A percentile compares a stretch with the other conserved stretches of the same genome.
phyloP scores from a whole-genome alignment of 2,329 filamentous ascomycete genomes.

The Fusarium continuum region DNA sequence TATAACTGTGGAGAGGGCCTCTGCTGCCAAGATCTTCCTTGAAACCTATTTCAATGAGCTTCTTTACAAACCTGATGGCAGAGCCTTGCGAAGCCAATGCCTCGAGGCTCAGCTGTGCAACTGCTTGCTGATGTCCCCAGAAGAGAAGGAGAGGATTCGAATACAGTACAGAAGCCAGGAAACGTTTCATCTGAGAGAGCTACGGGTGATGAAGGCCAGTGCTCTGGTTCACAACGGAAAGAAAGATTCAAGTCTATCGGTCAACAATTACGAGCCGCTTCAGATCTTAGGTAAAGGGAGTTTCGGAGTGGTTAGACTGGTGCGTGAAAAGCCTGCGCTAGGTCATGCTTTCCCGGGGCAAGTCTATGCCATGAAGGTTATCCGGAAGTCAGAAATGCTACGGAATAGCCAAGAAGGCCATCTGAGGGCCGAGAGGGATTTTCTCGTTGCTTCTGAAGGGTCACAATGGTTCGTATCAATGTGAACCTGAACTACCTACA shows the following conservation, averaged over 20 bases:
- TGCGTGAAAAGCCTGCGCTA: constrained; percentile 68
- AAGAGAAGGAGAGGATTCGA: constrained; percentile 64
- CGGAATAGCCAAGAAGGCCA: constrained; percentile 92
- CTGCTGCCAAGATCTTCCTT: constrained; percentile 85
- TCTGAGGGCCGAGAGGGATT: constrained; percentile 88
- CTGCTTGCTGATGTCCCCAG: constrained; percentile 59
- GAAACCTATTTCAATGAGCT: constrained; percentile 85
- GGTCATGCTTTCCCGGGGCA: constrained; percentile 52
- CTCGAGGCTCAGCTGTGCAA: constrained; percentile 64
- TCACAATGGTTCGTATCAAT: constrained; percentile 71
- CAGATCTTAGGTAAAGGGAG: constrained; percentile 91
- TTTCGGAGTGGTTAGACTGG: constrained; percentile 90
- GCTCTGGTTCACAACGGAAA: constrained; percentile 47
- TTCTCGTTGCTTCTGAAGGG: constrained; percentile 87
- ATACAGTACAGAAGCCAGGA: constrained; percentile 73
- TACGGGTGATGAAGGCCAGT: constrained; percentile 73
- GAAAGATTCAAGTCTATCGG: constrained; percentile 17
- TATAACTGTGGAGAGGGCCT: constrained; percentile 77
- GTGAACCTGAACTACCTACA: neutral
- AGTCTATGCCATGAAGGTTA: constrained; percentile 97
- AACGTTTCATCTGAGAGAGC: constrained; percentile 77
- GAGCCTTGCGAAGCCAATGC: constrained; percentile 46
- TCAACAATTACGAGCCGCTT: constrained; percentile 73
- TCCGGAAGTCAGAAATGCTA: constrained; percentile 92
- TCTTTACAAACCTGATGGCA: constrained; percentile 56